Conservation (phyloP, 257 asterid species). For the Marsdenia floribunda region DNA sequence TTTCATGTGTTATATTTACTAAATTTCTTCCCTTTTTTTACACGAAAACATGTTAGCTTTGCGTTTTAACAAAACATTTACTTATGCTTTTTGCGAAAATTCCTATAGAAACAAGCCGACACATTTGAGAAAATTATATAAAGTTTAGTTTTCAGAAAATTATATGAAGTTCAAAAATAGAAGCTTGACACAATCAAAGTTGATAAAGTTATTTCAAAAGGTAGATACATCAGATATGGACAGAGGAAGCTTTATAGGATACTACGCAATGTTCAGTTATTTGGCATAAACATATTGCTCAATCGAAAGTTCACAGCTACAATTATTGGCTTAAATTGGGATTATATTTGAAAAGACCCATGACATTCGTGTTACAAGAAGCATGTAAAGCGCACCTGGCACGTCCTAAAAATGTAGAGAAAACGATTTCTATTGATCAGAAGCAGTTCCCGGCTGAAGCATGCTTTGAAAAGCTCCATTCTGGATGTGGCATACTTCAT, state of each 20-base stretch:
- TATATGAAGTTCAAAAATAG: background rate
- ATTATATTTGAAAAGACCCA: background rate
- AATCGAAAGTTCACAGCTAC: background rate
- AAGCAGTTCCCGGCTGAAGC: constrained; percentile 73
- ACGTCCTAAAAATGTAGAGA: constrained; percentile 70
- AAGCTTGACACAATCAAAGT: background rate
- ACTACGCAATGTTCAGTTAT: background rate
- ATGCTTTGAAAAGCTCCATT: constrained; percentile 72
- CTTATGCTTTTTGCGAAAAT: background rate
- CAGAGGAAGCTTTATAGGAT: background rate
- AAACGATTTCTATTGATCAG: constrained; percentile 63
- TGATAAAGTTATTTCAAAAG: background rate
- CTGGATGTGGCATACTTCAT: constrained; percentile 57
- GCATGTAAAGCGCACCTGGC: constrained; percentile 49
- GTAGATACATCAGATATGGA: background rate
- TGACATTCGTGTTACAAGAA: background rate
- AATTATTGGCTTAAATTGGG: background rate
- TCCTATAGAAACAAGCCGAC: too few relatives aligned
- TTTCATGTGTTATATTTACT: background rate
- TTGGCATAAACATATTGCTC: too few relatives aligned
- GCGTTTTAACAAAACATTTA: background rate
- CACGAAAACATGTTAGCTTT: background rate
- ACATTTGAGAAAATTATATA: too few relatives aligned
- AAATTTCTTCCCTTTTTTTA: background rate
- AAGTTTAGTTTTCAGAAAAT: too few relatives aligned